phyloP scores from a whole-genome alignment of 192 early-diverging fungal species.

The Backusella circina region DNA sequence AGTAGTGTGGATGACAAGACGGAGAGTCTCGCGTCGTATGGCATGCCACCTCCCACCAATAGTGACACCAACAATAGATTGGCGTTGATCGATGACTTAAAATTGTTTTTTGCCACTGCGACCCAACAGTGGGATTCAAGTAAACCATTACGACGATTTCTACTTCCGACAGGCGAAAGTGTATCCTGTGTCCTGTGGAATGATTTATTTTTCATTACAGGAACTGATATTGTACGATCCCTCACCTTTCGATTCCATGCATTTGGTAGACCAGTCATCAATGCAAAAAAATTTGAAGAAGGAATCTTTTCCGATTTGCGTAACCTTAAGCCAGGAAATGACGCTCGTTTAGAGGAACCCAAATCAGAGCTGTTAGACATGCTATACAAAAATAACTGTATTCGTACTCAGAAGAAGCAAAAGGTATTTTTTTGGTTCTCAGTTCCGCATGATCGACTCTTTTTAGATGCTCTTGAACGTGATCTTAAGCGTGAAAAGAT shows the following conservation, averaged over 20 bases:
- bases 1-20: not conserved
- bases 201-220: slow-evolving; percentile 90
- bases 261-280: slow-evolving; percentile 81
- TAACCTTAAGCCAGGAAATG: slow-evolving; percentile 92
- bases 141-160: slow-evolving; percentile 54
- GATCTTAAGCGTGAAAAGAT: slow-evolving; percentile 93
- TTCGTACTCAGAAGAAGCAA: slow-evolving; percentile 98
- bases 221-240: slow-evolving; percentile 92
- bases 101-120: slow-evolving; percentile 65
- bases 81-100: slow-evolving; percentile 44
- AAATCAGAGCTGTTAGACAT: slow-evolving; percentile 92
- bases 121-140: slow-evolving; percentile 60
- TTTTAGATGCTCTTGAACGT: slow-evolving; percentile 93
- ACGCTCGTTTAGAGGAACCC: slow-evolving; percentile 90
- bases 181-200: slow-evolving; percentile 95
- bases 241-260: slow-evolving; percentile 90
- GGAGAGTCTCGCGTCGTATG: not conserved
- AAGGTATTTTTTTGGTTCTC: slow-evolving; percentile 99
- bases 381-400: slow-evolving; percentile 93
- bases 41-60: slow-evolving; percentile 24
- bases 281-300: slow-evolving; percentile 97
- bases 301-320: slow-evolving; percentile 95
- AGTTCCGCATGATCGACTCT: slow-evolving; percentile 91
- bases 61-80: slow-evolving; percentile 18
- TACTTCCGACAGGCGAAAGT: slow-evolving; percentile 80